Evolutionary conservation across 768 basidiomycete genomes (phyloP), one percentile per base, ranked within the genome.

Genomic region (Tulasnella sp.): DNA sequence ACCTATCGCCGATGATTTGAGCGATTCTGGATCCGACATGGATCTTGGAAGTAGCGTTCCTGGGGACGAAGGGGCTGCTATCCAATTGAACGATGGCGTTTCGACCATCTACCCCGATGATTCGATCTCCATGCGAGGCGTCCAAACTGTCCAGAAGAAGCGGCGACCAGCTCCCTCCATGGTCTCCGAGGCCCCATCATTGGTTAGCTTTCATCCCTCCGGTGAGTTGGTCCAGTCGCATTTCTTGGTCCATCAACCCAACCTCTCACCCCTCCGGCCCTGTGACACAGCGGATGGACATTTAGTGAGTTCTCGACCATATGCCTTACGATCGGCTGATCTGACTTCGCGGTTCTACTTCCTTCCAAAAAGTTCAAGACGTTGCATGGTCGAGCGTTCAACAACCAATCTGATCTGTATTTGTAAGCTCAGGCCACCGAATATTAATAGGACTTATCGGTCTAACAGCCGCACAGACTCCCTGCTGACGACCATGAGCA

Each of bases 401-500:
- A 62, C 58, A 62, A 42, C 58, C 76, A 71, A 40, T 68, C 58
- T 1, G 76, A 77, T 18, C 19, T 52, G 34, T 77, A 77, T 16
- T 31, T 62, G 58, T 62, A 62, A 27, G 58, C 42, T 31, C 38
- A 9, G 1, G 38, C 72, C 36, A 2, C 31, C 8, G 7, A 19
- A 62, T n/a, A 2, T 62, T 16, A 7, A 3, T 4, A 6, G n/a
- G n/a, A 9, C 24, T 34, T 31, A 0, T 4, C n/a, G 9, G 5
- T 31, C 18, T 42, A 68, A 52, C 56, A 74, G 2, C 18, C 12
- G n/a, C 72, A 74, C 71, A 44, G 5, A 21, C 78, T 79, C 21
- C 78, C 78, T 9, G 78, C 71, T 3, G 78, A 79, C 73, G 78
- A 79, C 73, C n/a, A 44, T 27, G 78, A 79, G 36, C 78, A 79